Percentiles rank a stretch among this genome's conserved stretches.
These are phyloP conservation scores for Fonsecaea monophora DNA, from an alignment of 2,329 filamentous ascomycete genomes.

Conservation along the genomic window DNA sequence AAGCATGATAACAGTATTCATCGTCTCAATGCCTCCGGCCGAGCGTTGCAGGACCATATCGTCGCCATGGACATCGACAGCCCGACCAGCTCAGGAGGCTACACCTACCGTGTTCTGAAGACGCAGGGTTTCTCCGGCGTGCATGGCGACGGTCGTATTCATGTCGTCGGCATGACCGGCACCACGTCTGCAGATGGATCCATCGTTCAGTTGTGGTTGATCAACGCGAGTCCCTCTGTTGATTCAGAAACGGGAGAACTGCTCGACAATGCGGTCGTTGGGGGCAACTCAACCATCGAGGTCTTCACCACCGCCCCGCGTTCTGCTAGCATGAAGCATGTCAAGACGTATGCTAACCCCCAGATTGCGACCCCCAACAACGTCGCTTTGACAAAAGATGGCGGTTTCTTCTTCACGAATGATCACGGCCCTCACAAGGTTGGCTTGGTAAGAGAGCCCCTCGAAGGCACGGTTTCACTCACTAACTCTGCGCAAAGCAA, in stretches of 20 bases:
- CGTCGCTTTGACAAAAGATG: conserved; percentile 45
- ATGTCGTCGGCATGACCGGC: conserved; percentile 41
- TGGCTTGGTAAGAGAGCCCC: conserved; percentile 15
- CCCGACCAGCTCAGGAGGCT: conserved; percentile 26
- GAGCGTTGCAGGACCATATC: conserved; percentile 41
- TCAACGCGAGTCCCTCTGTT: conserved; percentile 47
- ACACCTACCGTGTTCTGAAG: conserved; percentile 38
- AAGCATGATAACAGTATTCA: conserved; percentile 25
- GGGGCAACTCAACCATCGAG: conserved; percentile 50
- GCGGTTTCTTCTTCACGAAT: conserved; percentile 49
- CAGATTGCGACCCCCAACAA: conserved; percentile 48
- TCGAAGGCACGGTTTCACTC: background rate
- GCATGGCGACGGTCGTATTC: conserved; percentile 46
- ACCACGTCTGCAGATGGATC: conserved; percentile 38
- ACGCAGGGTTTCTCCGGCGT: conserved; percentile 34
- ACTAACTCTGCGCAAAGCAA: conserved; percentile 33
- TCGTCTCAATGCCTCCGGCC: conserved; percentile 38
- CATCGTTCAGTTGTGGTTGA: conserved; percentile 39
- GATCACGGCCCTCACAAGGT: conserved; percentile 45
- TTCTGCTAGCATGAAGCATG: conserved; percentile 42
- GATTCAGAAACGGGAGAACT: conserved; percentile 43
- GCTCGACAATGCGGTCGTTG: conserved; percentile 43
- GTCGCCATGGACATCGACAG: conserved; percentile 43
- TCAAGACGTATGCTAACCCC: conserved; percentile 44
- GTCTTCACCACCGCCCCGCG: conserved; percentile 43